A percentile compares a stretch with the other conserved stretches of the same genome.
phyloP scores from a whole-genome alignment of 2,329 filamentous ascomycete genomes.

The Ilyonectria destructans region DNA sequence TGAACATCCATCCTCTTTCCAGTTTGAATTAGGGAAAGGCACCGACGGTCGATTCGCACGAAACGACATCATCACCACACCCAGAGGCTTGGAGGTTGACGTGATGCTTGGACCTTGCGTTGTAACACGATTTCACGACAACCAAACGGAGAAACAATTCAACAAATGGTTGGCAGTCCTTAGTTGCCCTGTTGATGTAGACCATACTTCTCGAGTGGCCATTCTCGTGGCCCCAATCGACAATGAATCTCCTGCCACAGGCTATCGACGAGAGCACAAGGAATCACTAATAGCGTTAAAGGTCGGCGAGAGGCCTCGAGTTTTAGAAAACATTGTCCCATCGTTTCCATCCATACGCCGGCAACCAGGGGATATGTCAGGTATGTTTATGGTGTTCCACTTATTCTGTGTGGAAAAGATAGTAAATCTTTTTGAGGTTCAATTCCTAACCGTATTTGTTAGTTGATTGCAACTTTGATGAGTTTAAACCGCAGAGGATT shows the following conservation, averaged over 20 bases:
- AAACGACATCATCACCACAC: conserved; percentile 11
- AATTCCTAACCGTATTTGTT: background rate
- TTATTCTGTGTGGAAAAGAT: background rate
- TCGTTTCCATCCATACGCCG: background rate
- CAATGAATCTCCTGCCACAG: background rate
- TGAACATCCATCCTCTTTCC: conserved; percentile 1
- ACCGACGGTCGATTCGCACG: background rate
- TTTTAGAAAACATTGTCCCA: background rate
- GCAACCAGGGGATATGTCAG: conserved; percentile 11
- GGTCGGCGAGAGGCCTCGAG: conserved; percentile 3
- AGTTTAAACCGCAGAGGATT: conserved; percentile 3
- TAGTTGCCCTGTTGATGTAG: conserved; percentile 18
- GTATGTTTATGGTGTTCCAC: background rate
- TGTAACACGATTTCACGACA: conserved; percentile 5
- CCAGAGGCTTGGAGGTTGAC: conserved; percentile 3
- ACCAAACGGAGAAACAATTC: background rate
- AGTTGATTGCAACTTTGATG: conserved; percentile 6
- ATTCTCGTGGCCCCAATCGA: conserved; percentile 6
- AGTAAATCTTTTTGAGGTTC: background rate
- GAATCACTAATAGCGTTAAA: conserved; percentile 1
- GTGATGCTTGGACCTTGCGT: conserved; percentile 5
- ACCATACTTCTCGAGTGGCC: conserved; percentile 2
- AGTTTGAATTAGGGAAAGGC: conserved; percentile 2
- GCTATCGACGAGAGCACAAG: conserved; percentile 12
- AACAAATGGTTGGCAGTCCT: conserved; percentile 14